Evolutionary conservation across 2,329 filamentous ascomycete genomes (phyloP).

Genomic region (Fusarium tuaranense): DNA sequence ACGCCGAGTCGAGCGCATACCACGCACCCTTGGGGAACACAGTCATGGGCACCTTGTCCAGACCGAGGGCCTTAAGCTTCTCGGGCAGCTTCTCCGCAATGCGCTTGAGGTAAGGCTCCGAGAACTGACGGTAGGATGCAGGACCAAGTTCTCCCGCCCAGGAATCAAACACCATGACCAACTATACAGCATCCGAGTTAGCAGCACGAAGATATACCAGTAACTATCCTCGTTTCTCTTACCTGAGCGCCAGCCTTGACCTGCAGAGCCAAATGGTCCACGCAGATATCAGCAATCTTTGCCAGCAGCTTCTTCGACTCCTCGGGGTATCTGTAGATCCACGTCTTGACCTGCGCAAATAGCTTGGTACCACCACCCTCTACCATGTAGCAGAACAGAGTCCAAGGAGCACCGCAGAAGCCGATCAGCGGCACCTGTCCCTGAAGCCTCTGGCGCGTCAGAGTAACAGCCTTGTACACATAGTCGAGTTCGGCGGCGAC

Average conservation of each 20-base stretch:
- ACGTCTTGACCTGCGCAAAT: conserved; percentile 94
- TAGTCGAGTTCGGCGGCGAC: conserved; percentile 89
- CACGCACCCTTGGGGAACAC: conserved; percentile 98
- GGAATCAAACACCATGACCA: conserved; percentile 97
- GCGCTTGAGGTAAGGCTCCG: conserved; percentile 85
- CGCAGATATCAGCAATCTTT: conserved; percentile 94
- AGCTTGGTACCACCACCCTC: conserved; percentile 97
- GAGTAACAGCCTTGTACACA: conserved; percentile 93
- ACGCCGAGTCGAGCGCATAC: conserved; percentile 90
- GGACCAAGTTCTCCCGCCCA: conserved; percentile 97
- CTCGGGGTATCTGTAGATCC: conserved; percentile 90
- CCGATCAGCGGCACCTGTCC: conserved; percentile 94
- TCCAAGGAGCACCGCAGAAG: conserved; percentile 98
- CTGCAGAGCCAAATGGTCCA: conserved; percentile 93
- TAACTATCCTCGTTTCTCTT: conserved; percentile 25
- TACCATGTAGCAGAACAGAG: conserved; percentile 98
- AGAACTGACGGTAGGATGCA: conserved; percentile 83
- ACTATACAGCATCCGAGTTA: conserved; percentile 55
- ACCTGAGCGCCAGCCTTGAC: conserved; percentile 93
- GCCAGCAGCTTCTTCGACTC: conserved; percentile 84
- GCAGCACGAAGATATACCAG: background rate
- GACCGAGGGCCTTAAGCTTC: conserved; percentile 77
- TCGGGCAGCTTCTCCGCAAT: conserved; percentile 85
- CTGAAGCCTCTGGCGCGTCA: conserved; percentile 88
- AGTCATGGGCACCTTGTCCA: conserved; percentile 92